phyloP scores from a whole-genome alignment of 768 basidiomycete species.

The Pulveroboletus sp. region DNA sequence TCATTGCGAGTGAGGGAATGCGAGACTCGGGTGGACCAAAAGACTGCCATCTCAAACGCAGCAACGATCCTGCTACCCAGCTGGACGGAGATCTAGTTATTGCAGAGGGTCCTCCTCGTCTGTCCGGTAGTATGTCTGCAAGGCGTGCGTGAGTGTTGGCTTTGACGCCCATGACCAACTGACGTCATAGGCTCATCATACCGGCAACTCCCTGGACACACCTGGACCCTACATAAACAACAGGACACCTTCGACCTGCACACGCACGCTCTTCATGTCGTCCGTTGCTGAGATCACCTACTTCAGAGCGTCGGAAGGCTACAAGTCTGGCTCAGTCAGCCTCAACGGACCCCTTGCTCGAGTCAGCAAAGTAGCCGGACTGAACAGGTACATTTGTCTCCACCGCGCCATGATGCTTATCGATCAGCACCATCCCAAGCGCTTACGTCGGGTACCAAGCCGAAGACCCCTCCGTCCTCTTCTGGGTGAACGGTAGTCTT shows the following conservation, averaged over 20 bases:
- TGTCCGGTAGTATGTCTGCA: too few relatives aligned
- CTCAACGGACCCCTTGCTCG: constrained; percentile 11
- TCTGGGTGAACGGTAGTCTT: constrained; percentile 23
- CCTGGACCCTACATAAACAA: neutral
- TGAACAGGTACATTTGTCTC: constrained; percentile 16
- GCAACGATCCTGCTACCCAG: too few relatives aligned
- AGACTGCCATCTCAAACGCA: too few relatives aligned
- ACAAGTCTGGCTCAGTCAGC: constrained; percentile 13
- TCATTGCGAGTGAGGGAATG: too few relatives aligned
- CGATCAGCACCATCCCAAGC: constrained; percentile 11
- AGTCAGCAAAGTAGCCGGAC: constrained; percentile 12
- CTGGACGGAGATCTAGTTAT: too few relatives aligned
- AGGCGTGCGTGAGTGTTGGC: too few relatives aligned
- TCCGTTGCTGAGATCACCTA: constrained; percentile 23
- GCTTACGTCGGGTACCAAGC: constrained; percentile 28
- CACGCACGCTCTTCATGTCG: constrained; percentile 16
- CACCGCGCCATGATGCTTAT: constrained; percentile 4
- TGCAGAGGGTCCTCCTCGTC: too few relatives aligned
- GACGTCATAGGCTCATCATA: constrained; percentile 5
- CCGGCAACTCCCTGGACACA: constrained; percentile 6
- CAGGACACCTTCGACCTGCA: neutral
- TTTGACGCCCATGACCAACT: too few relatives aligned
- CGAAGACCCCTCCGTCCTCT: constrained; percentile 23
- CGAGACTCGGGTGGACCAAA: too few relatives aligned
- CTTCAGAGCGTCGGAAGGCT: constrained; percentile 22